These are phyloP conservation scores for Zarea fungicola DNA, from an alignment of 2,329 filamentous ascomycete genomes.

Conservation along the genomic window DNA sequence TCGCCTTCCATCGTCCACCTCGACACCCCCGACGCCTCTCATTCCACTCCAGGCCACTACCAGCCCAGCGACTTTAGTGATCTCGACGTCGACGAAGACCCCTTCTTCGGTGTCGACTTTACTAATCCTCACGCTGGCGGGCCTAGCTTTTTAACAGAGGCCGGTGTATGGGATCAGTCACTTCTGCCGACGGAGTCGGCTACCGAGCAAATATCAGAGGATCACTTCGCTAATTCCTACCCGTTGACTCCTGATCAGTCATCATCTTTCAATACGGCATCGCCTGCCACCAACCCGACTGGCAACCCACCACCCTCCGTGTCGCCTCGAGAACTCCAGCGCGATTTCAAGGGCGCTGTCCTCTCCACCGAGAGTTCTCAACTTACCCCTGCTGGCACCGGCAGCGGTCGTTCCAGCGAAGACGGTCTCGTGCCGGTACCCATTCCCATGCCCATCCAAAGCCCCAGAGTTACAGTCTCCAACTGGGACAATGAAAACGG, in stretches of 20 bases:
- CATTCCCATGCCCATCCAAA: conserved; percentile 40
- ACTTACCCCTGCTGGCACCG: conserved; percentile 46
- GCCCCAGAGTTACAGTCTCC: conserved; percentile 52
- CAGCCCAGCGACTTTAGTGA: conserved; percentile 46
- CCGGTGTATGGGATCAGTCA: conserved; percentile 20
- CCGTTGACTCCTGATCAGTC: conserved; percentile 50
- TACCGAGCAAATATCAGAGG: conserved; percentile 18
- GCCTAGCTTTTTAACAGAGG: conserved; percentile 39
- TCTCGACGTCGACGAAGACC: conserved; percentile 36
- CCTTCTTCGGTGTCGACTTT: conserved; percentile 48
- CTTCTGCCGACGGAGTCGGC: conserved; percentile 13
- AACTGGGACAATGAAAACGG: conserved; percentile 45
- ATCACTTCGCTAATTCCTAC: conserved; percentile 25
- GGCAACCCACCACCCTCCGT: conserved; percentile 30
- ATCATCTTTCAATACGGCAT: conserved; percentile 41
- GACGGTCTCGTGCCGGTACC: conserved; percentile 37
- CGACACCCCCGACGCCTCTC: conserved; percentile 47
- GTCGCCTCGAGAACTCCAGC: conserved; percentile 38
- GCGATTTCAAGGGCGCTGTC: conserved; percentile 31
- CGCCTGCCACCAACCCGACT: conserved; percentile 28
- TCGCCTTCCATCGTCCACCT: conserved; percentile 26
- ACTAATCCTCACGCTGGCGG: conserved; percentile 34
- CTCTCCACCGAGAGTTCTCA: conserved; percentile 29
- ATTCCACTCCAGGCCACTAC: conserved; percentile 42
- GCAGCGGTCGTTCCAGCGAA: conserved; percentile 46